Evolutionary conservation across 768 basidiomycete genomes (phyloP).

Genomic region (Dacryopinax primogenitus): DNA sequence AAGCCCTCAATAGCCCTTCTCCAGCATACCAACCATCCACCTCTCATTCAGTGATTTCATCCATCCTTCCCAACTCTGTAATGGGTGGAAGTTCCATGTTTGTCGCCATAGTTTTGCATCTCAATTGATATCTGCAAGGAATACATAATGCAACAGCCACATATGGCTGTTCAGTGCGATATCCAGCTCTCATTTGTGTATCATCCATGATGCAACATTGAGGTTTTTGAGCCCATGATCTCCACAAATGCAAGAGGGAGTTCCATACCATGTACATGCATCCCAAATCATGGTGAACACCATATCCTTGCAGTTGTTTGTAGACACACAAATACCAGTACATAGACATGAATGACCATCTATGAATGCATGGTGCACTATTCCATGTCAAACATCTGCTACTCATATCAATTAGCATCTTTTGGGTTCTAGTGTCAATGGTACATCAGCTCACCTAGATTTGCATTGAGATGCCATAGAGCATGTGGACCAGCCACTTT

Average conservation of each 20-base stretch:
- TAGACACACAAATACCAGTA: background rate
- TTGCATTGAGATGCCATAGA: background rate
- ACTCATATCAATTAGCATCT: background rate
- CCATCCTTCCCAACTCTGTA: background rate
- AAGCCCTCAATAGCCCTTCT: background rate
- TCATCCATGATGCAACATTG: slow-evolving; percentile 12
- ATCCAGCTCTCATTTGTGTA: slow-evolving; percentile 1
- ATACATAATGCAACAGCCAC: slow-evolving; percentile 12
- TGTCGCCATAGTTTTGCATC: background rate
- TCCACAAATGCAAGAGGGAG: background rate
- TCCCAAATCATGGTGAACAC: slow-evolving; percentile 22
- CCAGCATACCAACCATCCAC: background rate
- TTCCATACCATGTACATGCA: slow-evolving; percentile 10
- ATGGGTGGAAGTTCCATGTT: slow-evolving; percentile 9
- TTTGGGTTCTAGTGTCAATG: background rate
- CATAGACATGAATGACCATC: background rate
- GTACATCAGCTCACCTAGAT: background rate
- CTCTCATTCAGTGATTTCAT: background rate
- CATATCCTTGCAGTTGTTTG: slow-evolving; percentile 20
- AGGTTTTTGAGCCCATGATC: slow-evolving; percentile 12
- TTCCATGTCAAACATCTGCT: background rate
- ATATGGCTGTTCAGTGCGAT: background rate
- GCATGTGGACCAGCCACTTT: background rate
- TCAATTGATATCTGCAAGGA: slow-evolving; percentile 7
- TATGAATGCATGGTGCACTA: background rate